Base-by-base conservation (phyloP, 164 flowering plant species). In the Platanus orientalis region DNA sequence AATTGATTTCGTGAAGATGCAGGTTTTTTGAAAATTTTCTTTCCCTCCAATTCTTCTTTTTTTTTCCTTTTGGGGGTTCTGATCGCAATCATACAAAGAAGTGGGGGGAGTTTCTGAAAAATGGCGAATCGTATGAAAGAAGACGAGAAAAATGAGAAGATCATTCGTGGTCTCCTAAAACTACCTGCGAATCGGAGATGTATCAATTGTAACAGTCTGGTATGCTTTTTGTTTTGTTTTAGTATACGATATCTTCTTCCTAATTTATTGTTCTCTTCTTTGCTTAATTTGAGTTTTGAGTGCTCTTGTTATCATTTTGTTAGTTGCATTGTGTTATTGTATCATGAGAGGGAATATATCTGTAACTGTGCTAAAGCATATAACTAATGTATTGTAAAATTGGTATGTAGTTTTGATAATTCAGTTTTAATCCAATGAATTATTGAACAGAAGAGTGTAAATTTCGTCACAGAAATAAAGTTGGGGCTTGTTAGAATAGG, bases 151-250 rank as follows among this genome's bases (percentile, higher is more conserved):
- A 88, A 89, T 54, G 99, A 94, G 79, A 81, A 84, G 66, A 77
- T 79, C 56, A 94, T 94, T 62, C 83, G 99, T 13, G 81, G 85
- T 66, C 92, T 92, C 65, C 81, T 88, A 30, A 92, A 90, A 61
- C 88, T 80, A 20, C 81, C 89, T 0, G 85, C 74, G 30, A 92
- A 92, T 75, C 83, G 88, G n/a, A 78, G 83, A 68, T 92, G 98
- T 67, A 86, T 90, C 62, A 92, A 92, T 71, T 92, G 98, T 63
- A 86, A 86, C 64, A 86, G 91, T 68, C 77, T 90, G 92, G 98
- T 92, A 81, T 23, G 83, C 5, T 27, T 36, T 51, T 42, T 25
- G 49, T 10, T 34, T 34, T 34, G 39, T 34, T 10, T 34, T 34
- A 45, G 16, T 19, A 19, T 16, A 1, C 5, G 49, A n/a, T 45